A percentile compares a stretch with the other conserved stretches of the same genome.
These are phyloP conservation scores for Wolfiporia cocos DNA, from an alignment of 1,284 basidiomycete genomes.

Conservation along the genomic window DNA sequence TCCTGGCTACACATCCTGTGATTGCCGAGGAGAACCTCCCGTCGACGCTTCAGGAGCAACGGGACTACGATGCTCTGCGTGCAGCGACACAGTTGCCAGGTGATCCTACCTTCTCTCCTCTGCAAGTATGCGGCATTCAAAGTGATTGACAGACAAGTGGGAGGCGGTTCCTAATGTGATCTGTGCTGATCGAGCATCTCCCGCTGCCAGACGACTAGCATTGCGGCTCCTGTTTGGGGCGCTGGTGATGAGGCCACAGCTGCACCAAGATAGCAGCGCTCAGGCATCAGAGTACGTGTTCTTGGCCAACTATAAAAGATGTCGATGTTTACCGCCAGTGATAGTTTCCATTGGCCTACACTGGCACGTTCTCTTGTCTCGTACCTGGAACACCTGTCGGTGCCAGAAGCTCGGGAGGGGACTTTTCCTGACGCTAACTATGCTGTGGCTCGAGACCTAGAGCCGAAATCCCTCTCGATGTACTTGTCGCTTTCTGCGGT, in stretches of 20 bases:
- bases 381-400: too few relatives aligned
- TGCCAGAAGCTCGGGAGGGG: too few relatives aligned
- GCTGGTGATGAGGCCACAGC: constrained; percentile 44
- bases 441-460: too few relatives aligned
- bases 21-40: constrained; percentile 10
- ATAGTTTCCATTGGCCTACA: too few relatives aligned
- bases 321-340: too few relatives aligned
- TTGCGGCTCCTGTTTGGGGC: constrained; percentile 46
- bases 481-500: too few relatives aligned
- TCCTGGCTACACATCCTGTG: constrained; percentile 29
- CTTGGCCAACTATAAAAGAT: too few relatives aligned
- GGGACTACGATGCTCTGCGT: constrained; percentile 42
- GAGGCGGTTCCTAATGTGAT: constrained; percentile 36
- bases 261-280: constrained; percentile 2
- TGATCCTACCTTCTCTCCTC: constrained; percentile 21
- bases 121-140: background rate
- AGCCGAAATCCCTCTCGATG: too few relatives aligned
- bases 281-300: too few relatives aligned
- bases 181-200: constrained; percentile 42
- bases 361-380: too few relatives aligned
- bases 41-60: constrained; percentile 31
- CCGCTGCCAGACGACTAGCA: constrained; percentile 52
- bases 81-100: constrained; percentile 64
- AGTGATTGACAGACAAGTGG: constrained; percentile 42
- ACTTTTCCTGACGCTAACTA: too few relatives aligned